A percentile compares a stretch with the other conserved stretches of the same genome.
Conservation (phyloP, 2,329 filamentous ascomycete species). For the Periconia macrospinosa region DNA sequence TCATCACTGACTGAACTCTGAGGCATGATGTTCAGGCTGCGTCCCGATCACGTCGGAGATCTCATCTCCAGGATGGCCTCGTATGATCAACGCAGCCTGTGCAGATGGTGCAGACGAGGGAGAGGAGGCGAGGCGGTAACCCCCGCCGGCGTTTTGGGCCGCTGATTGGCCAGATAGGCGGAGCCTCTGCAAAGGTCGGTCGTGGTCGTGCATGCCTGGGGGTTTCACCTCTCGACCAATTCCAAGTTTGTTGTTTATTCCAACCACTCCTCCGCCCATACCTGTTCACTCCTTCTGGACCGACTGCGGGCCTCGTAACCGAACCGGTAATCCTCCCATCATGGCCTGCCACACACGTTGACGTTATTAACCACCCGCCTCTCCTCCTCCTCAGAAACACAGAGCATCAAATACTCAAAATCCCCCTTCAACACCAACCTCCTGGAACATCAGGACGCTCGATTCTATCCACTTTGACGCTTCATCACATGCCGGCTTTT, state of each 20-base stretch:
- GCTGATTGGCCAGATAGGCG: slow-evolving; percentile 30
- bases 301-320: slow-evolving; percentile 3
- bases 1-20: too few species aligned
- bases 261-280: slow-evolving; percentile 7
- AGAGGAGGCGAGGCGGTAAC: too few species aligned
- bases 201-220: slow-evolving; percentile 12
- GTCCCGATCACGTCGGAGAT: too few species aligned
- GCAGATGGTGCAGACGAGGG: too few species aligned
- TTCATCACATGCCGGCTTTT: neutral
- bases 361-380: neutral
- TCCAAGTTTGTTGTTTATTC: slow-evolving; percentile 41
- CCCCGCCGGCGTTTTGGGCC: slow-evolving; percentile 1
- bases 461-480: neutral
- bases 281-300: slow-evolving; percentile 2
- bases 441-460: neutral
- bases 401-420: neutral
- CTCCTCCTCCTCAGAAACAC: neutral
- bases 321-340: neutral
- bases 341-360: neutral
- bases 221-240: slow-evolving; percentile 36
- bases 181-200: too few species aligned
- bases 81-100: too few species aligned
- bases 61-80: too few species aligned
- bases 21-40: too few species aligned
- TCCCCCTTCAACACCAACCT: neutral